These are phyloP conservation scores for Phaeophleospora eucalypticola DNA, from an alignment of 2,329 filamentous ascomycete genomes.

Conservation along the genomic window DNA sequence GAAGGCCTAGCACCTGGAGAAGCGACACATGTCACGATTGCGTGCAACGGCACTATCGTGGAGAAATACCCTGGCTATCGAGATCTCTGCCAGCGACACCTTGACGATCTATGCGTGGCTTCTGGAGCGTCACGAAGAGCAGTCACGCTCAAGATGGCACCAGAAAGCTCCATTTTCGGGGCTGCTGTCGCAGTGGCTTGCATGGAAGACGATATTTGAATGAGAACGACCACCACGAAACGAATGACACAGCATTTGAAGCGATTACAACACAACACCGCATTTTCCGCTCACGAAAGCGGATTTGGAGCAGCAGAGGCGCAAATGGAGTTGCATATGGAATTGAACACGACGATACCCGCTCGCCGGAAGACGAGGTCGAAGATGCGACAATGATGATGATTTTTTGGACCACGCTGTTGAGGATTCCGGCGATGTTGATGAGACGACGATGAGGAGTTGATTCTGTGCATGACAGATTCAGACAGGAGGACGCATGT, in stretches of 20 bases:
- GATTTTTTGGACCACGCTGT: neutral
- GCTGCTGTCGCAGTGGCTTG: constrained; percentile 61
- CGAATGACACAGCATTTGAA: constrained; percentile 1
- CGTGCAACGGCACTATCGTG: constrained; percentile 75
- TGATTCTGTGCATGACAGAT: too few species aligned
- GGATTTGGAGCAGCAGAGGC: neutral
- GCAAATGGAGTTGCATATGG: neutral
- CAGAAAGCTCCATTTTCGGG: constrained; percentile 70
- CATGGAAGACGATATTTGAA: constrained; percentile 21
- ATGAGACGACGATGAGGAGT: too few species aligned
- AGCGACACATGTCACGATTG: constrained; percentile 49
- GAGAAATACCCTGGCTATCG: constrained; percentile 72
- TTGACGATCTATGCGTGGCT: constrained; percentile 54
- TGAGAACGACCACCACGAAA: too few species aligned
- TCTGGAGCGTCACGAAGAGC: constrained; percentile 39
- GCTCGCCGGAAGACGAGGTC: neutral
- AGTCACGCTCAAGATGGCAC: constrained; percentile 63
- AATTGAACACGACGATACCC: constrained; percentile 2
- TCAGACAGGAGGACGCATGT: too few species aligned
- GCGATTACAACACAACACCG: neutral
- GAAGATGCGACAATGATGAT: neutral
- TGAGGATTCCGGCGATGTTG: too few species aligned
- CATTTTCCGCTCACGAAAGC: neutral
- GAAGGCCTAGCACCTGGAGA: constrained; percentile 39
- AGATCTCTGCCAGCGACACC: constrained; percentile 56